These are phyloP conservation scores for Hyphopichia pseudoburtonii DNA, from an alignment of 1,139 yeast genomes.

Conservation along the genomic window DNA sequence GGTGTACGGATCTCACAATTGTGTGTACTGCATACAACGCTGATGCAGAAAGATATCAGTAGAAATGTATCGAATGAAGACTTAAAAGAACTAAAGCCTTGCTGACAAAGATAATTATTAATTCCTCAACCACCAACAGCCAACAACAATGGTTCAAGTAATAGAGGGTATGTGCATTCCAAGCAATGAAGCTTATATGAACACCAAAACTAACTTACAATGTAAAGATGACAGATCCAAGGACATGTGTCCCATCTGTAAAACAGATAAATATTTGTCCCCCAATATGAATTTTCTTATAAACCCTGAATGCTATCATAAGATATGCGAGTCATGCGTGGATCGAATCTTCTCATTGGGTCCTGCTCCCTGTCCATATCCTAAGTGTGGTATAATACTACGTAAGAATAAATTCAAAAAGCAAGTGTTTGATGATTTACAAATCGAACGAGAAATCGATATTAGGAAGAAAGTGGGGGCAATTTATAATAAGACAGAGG, in stretches of 20 bases:
- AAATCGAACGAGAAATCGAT: slow-evolving; percentile 89
- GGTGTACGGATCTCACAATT: no score
- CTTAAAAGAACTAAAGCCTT: no score
- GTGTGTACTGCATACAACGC: no score
- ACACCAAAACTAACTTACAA: neutral
- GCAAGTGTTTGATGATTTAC: slow-evolving; percentile 87
- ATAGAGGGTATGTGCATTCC: slow-evolving; percentile 5
- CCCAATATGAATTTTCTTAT: slow-evolving; percentile 92
- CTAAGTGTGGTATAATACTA: slow-evolving; percentile 82
- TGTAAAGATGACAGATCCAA: slow-evolving; percentile 38
- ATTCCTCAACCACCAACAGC: neutral
- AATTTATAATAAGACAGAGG: slow-evolving; percentile 78
- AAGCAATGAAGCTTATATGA: no score
- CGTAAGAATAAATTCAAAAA: slow-evolving; percentile 88
- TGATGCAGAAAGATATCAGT: no score
- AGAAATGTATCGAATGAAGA: no score
- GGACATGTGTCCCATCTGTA: slow-evolving; percentile 98
- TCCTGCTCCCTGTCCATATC: slow-evolving; percentile 96
- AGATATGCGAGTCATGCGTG: slow-evolving; percentile 95
- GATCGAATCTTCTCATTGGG: slow-evolving; percentile 92
- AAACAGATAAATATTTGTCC: slow-evolving; percentile 88
- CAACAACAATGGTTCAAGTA: slow-evolving; percentile 1
- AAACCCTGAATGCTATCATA: slow-evolving; percentile 96
- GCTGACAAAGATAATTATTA: neutral
- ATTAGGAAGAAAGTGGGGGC: slow-evolving; percentile 74